Percentiles rank a stretch among this genome's conserved stretches.
Conservation (phyloP, 2,329 filamentous ascomycete genomes). For the Clonostachys rhizophaga region DNA sequence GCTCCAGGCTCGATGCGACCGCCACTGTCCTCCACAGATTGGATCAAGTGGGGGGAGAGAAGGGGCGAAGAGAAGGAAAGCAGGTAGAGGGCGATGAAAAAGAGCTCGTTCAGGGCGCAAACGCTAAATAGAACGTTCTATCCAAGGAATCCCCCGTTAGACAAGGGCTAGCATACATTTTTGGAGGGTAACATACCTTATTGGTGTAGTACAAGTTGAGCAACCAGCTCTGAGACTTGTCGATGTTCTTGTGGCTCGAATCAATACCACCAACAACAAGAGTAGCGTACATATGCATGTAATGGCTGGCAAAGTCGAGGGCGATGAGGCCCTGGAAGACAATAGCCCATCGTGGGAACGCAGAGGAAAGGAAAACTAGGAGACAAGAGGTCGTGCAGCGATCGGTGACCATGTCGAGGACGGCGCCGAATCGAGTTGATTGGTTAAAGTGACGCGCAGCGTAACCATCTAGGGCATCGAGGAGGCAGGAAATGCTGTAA, state of each 20-base stretch:
- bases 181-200: slow-evolving; percentile 59
- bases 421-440: slow-evolving; percentile 91
- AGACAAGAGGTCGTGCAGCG: slow-evolving; percentile 94
- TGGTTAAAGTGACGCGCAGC: slow-evolving; percentile 80
- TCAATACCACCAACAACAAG: slow-evolving; percentile 78
- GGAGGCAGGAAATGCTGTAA: slow-evolving; percentile 90
- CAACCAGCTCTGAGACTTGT: slow-evolving; percentile 81
- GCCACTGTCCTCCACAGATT: slow-evolving; percentile 49
- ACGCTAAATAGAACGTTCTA: slow-evolving; percentile 87
- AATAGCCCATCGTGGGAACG: slow-evolving; percentile 91
- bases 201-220: slow-evolving; percentile 97
- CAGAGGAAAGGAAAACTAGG: slow-evolving; percentile 89
- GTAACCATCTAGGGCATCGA: slow-evolving; percentile 92
- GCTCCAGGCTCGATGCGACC: slow-evolving; percentile 58
- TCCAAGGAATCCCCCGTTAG: too few relatives aligned
- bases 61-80: slow-evolving; percentile 92
- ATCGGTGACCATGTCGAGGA: slow-evolving; percentile 98
- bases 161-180: background rate
- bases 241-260: slow-evolving; percentile 89
- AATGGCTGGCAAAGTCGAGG: slow-evolving; percentile 91
- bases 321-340: slow-evolving; percentile 92
- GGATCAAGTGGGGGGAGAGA: slow-evolving; percentile 78
- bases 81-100: slow-evolving; percentile 97
- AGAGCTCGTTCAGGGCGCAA: slow-evolving; percentile 88
- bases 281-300: slow-evolving; percentile 98